Evolutionary conservation across 129 eudicot species (phyloP), one percentile per base, ranked within the genome.

Genomic region (Glebionis coronaria): DNA sequence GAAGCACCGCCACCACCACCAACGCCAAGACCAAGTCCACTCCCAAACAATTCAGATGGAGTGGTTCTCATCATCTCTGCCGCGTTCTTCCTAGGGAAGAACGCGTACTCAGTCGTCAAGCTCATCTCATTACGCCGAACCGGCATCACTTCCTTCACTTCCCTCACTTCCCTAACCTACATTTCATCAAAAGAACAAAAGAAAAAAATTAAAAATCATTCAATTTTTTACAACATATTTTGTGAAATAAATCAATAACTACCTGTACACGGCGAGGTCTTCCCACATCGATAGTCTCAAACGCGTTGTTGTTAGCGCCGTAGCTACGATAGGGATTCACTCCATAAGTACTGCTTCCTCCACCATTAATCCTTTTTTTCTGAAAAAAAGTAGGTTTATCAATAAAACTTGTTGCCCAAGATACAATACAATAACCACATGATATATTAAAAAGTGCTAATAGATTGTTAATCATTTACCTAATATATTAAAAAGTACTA

Each of bases 91-190:
- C 71, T 81, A 25, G 97, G 95, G 45, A 86, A 83, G 54, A 90
- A 83, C 55, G 84, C 95, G 67, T 86, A 86, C 80, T 86, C 94
- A 85, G 79, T 81, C 76, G 83, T 7, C 45, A 75, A 55, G 45
- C 66, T 63, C 14, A 71, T 80, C 12, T 82, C 85, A 57, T 75
- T 82, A 72, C 72, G 78, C 50, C 74, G 78, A 28, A 81, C 72
- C 14, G 82, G 76, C 73, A 74, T 50, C 5, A 82, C 77, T 57
- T 78, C 86, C 70, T 68, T 68, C 81, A 55, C 60, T 55, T 20
- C 31, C 60, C 60, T 68, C 81, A 55, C 60, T 55, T 20, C 31
- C 60, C 60, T 55, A 3, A 67, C 54, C 19, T 49, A 51, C 42
- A 35, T 35, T 31, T 35, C 38, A 35, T 5, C 42, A 35, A 35